Evolutionary conservation across 805 yeast species (phyloP), one percentile per base, ranked within the genome.

Genomic region (Cyberlindnera nakhonratchasimensis): DNA sequence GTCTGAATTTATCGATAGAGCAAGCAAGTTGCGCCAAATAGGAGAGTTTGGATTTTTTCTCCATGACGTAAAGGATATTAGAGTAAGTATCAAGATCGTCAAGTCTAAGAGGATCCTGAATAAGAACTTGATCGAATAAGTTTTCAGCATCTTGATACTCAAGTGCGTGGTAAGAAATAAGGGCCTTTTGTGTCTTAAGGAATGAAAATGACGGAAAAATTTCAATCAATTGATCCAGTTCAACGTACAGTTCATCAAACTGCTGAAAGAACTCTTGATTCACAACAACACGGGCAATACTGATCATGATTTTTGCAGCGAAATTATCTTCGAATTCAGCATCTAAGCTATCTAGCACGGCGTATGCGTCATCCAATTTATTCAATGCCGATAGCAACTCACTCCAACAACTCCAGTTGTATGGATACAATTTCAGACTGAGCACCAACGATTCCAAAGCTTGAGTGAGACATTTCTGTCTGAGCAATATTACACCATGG

Each of bases 61-160:
- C 96, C 85, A 88, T 86, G 29, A 93, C 98, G 57, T 90, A 93
- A 28, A 93, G 71, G 61, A 93, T 86, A 62, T 93, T 91, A n/a
- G 98, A 90, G 62, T 86, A 93, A 0, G 86, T 79, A 59, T 93
- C 99, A 68, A 93, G 69, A 54, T 90, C 96, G 55, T 93, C 98
- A 18, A 93, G 67, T 34, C 97, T 67, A 51, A 85, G 75, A 0
- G 98, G 98, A 61, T 93, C 98, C 18, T 66, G 66, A 8, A 71
- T 58, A 19, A 90, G 64, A 1, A 93, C 75, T 34, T 77, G 75
- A 58, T 91, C 96, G 60, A 91, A 93, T 3, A 85, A 64, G 39
- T 68, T 58, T 53, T 88, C 96, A 0, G 97, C 89, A 39, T 80
- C 82, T 21, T 70, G 74, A 59, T 91, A 91, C 50, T 90, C 96